Base-by-base conservation (phyloP, 495 filamentous ascomycete species). In the Penicillium maclennaniae region DNA sequence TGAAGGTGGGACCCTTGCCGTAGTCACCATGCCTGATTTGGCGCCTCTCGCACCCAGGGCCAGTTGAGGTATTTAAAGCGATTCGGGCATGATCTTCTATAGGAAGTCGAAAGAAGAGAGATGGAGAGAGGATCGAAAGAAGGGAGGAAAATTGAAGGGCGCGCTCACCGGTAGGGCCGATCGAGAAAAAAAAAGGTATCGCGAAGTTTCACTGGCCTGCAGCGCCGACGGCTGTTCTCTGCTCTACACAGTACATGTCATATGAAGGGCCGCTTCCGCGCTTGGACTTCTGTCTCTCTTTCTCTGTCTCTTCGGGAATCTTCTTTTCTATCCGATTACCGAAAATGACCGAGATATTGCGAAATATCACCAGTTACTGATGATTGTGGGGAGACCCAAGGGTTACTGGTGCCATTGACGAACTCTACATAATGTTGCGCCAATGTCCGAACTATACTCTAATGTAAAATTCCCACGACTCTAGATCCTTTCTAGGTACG, bases 1-100 rank as follows among this genome's bases (percentile, higher is more conserved):
- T 38, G 50, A 60, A 23, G 50, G 60, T 59, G 56, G 60, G 48
- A 63, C 51, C 51, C 48, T 51, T 58, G 61, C 55, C 63, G 67
- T 69, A 63, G 63, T 69, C 58, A 74, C 68, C 71, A 74, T 74
- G 61, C 70, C 70, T 68, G 62, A 60, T 51, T 54, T 36, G 45
- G 51, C 43, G 43, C 43, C 53, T 63, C 50, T 53, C 47, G 54
- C 45, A 54, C 45, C 42, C 47, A 53, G 47, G 49, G 51, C 36
- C 20, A 26, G 55, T 20, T 27, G 34, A 50, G 37, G 21, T 44
- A 51, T 50, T 50, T 27, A 21, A 26, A 42, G 43, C 34, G 19
- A 34, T 45, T 43, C 53, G 54, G 58, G 51, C 61, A 64, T 64
- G 49, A 20, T 45, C 56, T 58, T 37, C n/a, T n/a, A n/a, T n/a